Conservation (phyloP, 768 basidiomycete species). For the Tylopilus felleus region DNA sequence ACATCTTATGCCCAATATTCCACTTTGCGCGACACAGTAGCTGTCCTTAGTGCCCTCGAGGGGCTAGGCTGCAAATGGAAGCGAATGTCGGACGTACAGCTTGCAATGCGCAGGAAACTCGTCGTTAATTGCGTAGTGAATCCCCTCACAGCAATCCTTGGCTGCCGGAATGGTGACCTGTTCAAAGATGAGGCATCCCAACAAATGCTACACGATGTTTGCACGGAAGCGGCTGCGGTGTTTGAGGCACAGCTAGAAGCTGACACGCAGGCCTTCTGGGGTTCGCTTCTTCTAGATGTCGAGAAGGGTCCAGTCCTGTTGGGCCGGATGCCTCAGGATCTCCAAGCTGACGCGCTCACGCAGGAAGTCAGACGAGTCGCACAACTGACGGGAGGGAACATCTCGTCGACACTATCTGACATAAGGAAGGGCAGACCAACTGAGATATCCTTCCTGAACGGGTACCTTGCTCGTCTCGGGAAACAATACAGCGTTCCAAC, state of each 20-base stretch:
- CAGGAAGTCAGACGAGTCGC: slow-evolving; percentile 59
- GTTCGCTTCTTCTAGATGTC: slow-evolving; percentile 22
- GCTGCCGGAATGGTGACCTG: slow-evolving; percentile 77
- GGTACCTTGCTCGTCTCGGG: slow-evolving; percentile 70
- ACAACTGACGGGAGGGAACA: slow-evolving; percentile 56
- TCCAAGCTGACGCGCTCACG: slow-evolving; percentile 46
- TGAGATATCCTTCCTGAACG: slow-evolving; percentile 82
- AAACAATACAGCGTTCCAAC: slow-evolving; percentile 52
- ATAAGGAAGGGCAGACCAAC: slow-evolving; percentile 58
- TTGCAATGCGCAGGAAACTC: slow-evolving; percentile 73
- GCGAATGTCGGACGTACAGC: slow-evolving; percentile 63
- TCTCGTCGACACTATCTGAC: slow-evolving; percentile 81
- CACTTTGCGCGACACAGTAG: slow-evolving; percentile 65
- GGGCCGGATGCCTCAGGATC: slow-evolving; percentile 43
- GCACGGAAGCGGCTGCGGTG: slow-evolving; percentile 62
- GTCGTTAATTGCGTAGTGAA: slow-evolving; percentile 82
- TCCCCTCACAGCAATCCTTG: slow-evolving; percentile 78
- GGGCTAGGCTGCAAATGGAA: slow-evolving; percentile 61
- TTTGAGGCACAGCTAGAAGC: slow-evolving; percentile 51
- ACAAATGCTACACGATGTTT: slow-evolving; percentile 51
- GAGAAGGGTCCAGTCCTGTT: slow-evolving; percentile 27
- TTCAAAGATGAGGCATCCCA: slow-evolving; percentile 43
- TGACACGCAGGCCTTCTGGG: slow-evolving; percentile 31
- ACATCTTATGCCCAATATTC: slow-evolving; percentile 44
- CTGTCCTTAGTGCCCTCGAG: slow-evolving; percentile 54